Evolutionary conservation across 2,329 filamentous ascomycete species (phyloP).

Genomic region (Monilinia laxa): DNA sequence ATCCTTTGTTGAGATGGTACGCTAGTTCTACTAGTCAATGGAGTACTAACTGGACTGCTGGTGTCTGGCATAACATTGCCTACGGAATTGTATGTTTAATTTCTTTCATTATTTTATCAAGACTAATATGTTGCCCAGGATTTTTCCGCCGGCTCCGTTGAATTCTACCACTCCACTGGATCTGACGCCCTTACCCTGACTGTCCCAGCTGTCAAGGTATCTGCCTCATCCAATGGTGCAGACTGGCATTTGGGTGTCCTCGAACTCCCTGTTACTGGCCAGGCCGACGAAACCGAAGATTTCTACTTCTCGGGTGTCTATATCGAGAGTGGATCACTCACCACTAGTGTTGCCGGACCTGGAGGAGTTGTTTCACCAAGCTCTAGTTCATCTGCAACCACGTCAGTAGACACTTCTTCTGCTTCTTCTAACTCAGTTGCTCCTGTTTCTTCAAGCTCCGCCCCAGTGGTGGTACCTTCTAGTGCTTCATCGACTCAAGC

Average conservation of each 20-base stretch:
- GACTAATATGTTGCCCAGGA: constrained; percentile 42
- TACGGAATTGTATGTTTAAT: constrained; percentile 58
- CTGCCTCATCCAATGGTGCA: constrained; percentile 63
- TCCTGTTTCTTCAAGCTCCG: constrained; percentile 1
- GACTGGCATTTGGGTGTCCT: constrained; percentile 74
- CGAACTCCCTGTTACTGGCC: constrained; percentile 59
- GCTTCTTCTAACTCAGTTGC: constrained; percentile 15
- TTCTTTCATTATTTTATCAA: neutral
- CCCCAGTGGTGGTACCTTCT: neutral
- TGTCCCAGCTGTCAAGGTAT: constrained; percentile 58
- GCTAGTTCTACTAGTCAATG: constrained; percentile 60
- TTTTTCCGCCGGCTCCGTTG: constrained; percentile 60
- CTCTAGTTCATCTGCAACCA: constrained; percentile 22
- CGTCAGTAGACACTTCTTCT: constrained; percentile 13
- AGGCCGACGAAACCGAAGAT: constrained; percentile 58
- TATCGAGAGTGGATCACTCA: constrained; percentile 58
- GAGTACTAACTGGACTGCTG: constrained; percentile 59
- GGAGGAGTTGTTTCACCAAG: constrained; percentile 29
- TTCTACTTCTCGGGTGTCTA: constrained; percentile 73
- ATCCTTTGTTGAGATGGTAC: constrained; percentile 64
- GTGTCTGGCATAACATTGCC: constrained; percentile 62
- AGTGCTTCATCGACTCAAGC: constrained; percentile 10
- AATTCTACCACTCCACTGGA: constrained; percentile 69
- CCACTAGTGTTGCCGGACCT: constrained; percentile 43
- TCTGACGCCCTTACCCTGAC: constrained; percentile 55